Conservation (phyloP, 192 early-diverging fungal species). For the Podila epigama region DNA sequence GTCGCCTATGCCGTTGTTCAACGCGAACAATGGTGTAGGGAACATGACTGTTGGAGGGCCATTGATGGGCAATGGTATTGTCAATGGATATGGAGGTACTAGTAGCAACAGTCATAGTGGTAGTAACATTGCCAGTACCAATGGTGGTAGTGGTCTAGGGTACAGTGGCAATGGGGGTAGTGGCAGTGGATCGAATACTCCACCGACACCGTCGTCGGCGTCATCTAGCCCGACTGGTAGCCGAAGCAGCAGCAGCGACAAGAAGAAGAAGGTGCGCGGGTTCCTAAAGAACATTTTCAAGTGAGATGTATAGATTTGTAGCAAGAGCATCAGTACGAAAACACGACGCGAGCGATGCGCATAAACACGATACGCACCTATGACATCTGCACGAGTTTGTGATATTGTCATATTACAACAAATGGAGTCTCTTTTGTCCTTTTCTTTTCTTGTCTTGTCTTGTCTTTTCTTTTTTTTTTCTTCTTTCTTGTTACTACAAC, state of each 20-base stretch:
- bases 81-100: not conserved
- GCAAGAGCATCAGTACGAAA: too few relatives aligned
- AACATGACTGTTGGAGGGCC: not conserved
- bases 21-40: not conserved
- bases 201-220: slow-evolving; percentile 12
- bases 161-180: not conserved
- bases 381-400: too few relatives aligned
- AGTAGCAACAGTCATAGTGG: not conserved
- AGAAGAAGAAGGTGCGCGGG: slow-evolving; percentile 45
- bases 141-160: not conserved
- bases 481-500: too few relatives aligned
- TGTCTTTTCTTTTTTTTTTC: not conserved
- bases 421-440: not conserved
- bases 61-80: not conserved
- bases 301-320: too few relatives aligned
- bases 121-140: not conserved
- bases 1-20: not conserved
- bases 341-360: too few relatives aligned
- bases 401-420: too few relatives aligned
- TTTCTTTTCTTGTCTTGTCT: not conserved
- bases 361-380: too few relatives aligned
- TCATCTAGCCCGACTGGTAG: slow-evolving; percentile 13
- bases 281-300: slow-evolving; percentile 48
- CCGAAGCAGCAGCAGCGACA: slow-evolving; percentile 14
- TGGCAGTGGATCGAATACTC: not conserved